Conservation (phyloP, 75 land plant genomes). For the Pinus tabuliformis region DNA sequence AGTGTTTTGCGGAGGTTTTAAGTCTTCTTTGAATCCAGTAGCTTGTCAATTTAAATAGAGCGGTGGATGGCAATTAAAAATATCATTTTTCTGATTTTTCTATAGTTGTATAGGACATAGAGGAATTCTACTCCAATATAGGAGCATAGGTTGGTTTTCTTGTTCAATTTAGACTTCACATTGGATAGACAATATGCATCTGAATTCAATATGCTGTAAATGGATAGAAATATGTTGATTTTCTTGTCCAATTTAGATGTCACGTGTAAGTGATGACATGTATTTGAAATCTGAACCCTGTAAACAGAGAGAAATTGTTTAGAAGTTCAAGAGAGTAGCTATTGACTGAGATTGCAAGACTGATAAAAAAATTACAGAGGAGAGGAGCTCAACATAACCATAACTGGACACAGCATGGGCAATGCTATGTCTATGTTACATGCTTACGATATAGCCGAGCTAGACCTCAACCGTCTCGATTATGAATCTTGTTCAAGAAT, state of each 20-base stretch:
- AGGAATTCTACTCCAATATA: background rate
- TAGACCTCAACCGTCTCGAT: conserved; percentile 25
- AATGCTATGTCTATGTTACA: conserved; percentile 51
- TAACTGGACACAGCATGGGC: conserved; percentile 75
- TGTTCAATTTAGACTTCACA: background rate
- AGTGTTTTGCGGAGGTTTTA: background rate
- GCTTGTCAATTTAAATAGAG: background rate
- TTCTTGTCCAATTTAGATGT: too few relatives aligned
- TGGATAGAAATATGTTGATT: too few relatives aligned
- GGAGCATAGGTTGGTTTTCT: background rate
- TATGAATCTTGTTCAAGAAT: conserved; percentile 3
- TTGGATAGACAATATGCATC: too few relatives aligned
- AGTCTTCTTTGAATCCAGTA: background rate
- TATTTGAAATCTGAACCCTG: too few relatives aligned
- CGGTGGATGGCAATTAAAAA: background rate
- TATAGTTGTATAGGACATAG: background rate
- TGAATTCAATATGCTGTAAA: too few relatives aligned
- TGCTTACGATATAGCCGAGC: conserved; percentile 68
- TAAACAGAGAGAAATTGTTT: too few relatives aligned
- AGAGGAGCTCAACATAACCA: conserved; percentile 59
- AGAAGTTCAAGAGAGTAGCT: conserved; percentile 55
- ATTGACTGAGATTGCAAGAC: conserved; percentile 31
- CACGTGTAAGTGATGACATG: too few relatives aligned
- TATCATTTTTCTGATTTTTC: background rate
- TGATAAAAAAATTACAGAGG: conserved; percentile 25